phyloP scores from a whole-genome alignment of 2,329 filamentous ascomycete species.

The Trichoderma pleuroti region DNA sequence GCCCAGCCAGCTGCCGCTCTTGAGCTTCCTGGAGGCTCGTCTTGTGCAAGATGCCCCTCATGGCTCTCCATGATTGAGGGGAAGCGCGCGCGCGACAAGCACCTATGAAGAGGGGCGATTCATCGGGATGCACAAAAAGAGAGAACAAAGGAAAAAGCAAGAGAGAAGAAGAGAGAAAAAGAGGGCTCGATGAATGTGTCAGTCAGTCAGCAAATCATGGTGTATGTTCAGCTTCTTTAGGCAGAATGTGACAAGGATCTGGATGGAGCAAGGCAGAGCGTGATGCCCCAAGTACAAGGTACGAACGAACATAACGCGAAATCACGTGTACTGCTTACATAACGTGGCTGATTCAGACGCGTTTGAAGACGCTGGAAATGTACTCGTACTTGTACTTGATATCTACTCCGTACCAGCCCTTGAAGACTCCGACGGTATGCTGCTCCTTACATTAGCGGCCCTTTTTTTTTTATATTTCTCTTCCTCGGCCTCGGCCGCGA shows the following conservation, averaged over 20 bases:
- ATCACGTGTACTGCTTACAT: not conserved
- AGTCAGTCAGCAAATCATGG: not conserved
- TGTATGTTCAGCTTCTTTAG: not conserved
- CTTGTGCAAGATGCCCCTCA: constrained; percentile 44
- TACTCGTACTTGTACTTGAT: not conserved
- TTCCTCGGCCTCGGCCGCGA: not conserved
- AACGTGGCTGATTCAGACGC: not conserved
- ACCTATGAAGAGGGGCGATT: not conserved
- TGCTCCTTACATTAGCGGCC: not conserved
- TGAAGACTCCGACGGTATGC: not conserved
- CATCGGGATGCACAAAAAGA: not conserved
- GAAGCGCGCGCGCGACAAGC: constrained; percentile 1
- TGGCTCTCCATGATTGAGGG: constrained; percentile 36
- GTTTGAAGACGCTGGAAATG: not conserved
- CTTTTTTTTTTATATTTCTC: not conserved
- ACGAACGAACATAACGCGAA: not conserved
- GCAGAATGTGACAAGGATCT: not conserved
- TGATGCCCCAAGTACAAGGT: not conserved
- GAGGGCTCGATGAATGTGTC: not conserved
- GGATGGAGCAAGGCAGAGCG: not conserved
- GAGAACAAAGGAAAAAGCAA: not conserved
- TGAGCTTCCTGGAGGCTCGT: constrained; percentile 50
- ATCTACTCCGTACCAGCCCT: not conserved
- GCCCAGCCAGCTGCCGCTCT: constrained; percentile 41
- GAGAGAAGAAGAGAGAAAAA: not conserved